A percentile compares a stretch with the other conserved stretches of the same genome.
These are phyloP conservation scores for Ramalina intermedia DNA, from an alignment of 495 filamentous ascomycete genomes.

Conservation along the genomic window DNA sequence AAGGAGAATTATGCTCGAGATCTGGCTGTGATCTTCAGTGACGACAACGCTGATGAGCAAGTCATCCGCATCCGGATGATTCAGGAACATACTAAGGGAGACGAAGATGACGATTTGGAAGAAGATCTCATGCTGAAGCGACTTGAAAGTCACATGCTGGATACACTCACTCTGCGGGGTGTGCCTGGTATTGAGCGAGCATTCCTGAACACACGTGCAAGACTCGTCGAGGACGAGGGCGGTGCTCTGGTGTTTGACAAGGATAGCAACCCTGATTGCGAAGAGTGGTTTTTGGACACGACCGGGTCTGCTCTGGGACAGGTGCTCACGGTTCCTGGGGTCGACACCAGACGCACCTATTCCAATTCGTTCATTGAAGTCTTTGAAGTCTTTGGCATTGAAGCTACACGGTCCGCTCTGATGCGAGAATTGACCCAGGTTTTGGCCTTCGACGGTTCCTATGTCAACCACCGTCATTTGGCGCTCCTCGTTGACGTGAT, in stretches of 20 bases:
- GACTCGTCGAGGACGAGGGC: slow-evolving; percentile 44
- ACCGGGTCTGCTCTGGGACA: slow-evolving; percentile 71
- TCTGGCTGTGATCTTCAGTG: slow-evolving; percentile 87
- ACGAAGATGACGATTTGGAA: slow-evolving; percentile 67
- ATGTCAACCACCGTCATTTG: slow-evolving; percentile 97
- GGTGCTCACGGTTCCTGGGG: slow-evolving; percentile 73
- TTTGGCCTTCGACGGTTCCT: slow-evolving; percentile 92
- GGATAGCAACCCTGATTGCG: slow-evolving; percentile 48
- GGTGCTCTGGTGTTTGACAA: slow-evolving; percentile 57
- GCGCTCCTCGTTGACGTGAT: slow-evolving; percentile 95
- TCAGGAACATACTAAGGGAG: slow-evolving; percentile 51
- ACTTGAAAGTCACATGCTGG: slow-evolving; percentile 77
- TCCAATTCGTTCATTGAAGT: slow-evolving; percentile 93
- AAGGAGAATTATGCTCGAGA: slow-evolving; percentile 78
- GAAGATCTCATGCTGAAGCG: slow-evolving; percentile 84
- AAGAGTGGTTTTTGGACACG: slow-evolving; percentile 92
- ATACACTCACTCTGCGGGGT: slow-evolving; percentile 78
- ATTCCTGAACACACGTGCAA: slow-evolving; percentile 73
- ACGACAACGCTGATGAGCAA: slow-evolving; percentile 93
- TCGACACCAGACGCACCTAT: slow-evolving; percentile 78
- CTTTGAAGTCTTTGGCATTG: slow-evolving; percentile 87
- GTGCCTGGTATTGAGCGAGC: slow-evolving; percentile 77
- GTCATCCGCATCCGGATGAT: slow-evolving; percentile 87
- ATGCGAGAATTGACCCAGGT: slow-evolving; percentile 80
- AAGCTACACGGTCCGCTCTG: slow-evolving; percentile 74